Percentiles rank a stretch among this genome's conserved stretches.
Evolutionary conservation across 768 basidiomycete genomes (phyloP).

Genomic region (Russula foetens): DNA sequence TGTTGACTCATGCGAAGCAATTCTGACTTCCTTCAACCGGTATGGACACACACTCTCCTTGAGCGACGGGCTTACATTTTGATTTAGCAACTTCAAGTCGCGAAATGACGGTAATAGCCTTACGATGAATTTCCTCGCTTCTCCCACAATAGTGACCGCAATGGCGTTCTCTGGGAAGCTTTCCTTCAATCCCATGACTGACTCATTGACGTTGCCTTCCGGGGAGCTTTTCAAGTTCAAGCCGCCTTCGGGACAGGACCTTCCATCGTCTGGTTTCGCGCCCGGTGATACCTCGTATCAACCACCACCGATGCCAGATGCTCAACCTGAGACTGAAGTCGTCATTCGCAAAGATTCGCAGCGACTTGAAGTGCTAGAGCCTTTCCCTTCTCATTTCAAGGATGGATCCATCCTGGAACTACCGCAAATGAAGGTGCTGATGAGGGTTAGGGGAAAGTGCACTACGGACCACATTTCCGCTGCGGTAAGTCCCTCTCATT

Average conservation of each 20-base stretch:
- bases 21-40: slow-evolving; percentile 95
- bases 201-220: slow-evolving; percentile 54
- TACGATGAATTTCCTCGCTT: slow-evolving; percentile 98
- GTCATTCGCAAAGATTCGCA: slow-evolving; percentile 73
- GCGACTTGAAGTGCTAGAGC: slow-evolving; percentile 77
- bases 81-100: slow-evolving; percentile 70
- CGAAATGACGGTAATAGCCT: slow-evolving; percentile 92
- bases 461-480: slow-evolving; percentile 99
- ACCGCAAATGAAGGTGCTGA: slow-evolving; percentile 71
- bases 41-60: slow-evolving; percentile 26
- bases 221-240: slow-evolving; percentile 79
- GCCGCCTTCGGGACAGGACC: slow-evolving; percentile 76
- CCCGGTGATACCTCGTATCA: slow-evolving; percentile 67
- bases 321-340: slow-evolving; percentile 69
- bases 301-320: slow-evolving; percentile 63
- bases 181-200: slow-evolving; percentile 88
- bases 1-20: slow-evolving; percentile 43
- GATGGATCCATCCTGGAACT: slow-evolving; percentile 57
- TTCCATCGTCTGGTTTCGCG: slow-evolving; percentile 78
- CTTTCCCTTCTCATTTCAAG: slow-evolving; percentile 75
- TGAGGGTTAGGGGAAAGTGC: slow-evolving; percentile 95
- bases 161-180: slow-evolving; percentile 94
- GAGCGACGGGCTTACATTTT: neutral
- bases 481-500: slow-evolving; percentile 44
- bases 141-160: slow-evolving; percentile 94